Percentiles rank a stretch among this genome's conserved stretches.
Evolutionary conservation across 495 filamentous ascomycete species (phyloP).

Genomic region (Hyaloscypha bicolor): DNA sequence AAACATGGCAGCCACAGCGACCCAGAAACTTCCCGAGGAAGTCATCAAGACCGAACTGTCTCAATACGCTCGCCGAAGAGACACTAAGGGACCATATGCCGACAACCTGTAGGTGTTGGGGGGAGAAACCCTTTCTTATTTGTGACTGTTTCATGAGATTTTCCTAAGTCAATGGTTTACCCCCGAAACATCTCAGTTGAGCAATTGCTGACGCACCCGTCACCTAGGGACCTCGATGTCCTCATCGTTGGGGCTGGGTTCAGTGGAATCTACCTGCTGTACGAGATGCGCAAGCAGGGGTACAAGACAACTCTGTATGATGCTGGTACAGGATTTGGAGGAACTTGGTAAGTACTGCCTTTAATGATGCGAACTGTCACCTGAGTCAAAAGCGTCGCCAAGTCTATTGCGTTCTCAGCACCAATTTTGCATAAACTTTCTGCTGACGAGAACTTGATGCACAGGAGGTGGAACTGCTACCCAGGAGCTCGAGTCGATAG

Average conservation of each 20-base stretch:
- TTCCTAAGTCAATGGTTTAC: too few relatives aligned
- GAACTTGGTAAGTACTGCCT: slow-evolving; percentile 36
- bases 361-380: background rate
- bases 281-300: slow-evolving; percentile 42
- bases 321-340: slow-evolving; percentile 50
- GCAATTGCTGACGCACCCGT: too few relatives aligned
- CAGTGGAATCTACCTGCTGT: slow-evolving; percentile 41
- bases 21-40: background rate
- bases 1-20: background rate
- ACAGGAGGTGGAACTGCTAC: slow-evolving; percentile 51
- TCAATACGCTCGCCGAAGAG: slow-evolving; percentile 39
- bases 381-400: too few relatives aligned
- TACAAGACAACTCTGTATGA: slow-evolving; percentile 48
- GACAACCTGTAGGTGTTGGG: slow-evolving; percentile 20
- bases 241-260: slow-evolving; percentile 59
- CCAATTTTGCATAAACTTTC: background rate
- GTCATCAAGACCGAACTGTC: slow-evolving; percentile 33
- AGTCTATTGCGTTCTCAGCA: background rate
- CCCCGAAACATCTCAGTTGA: too few relatives aligned
- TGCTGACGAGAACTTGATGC: background rate
- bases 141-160: too few relatives aligned
- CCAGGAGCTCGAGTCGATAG: slow-evolving; percentile 56
- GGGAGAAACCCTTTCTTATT: too few relatives aligned
- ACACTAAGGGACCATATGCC: slow-evolving; percentile 42
- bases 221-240: slow-evolving; percentile 44